These are phyloP conservation scores for Neodidymelliopsis sp. DNA, from an alignment of 2,329 filamentous ascomycete genomes.

Conservation along the genomic window DNA sequence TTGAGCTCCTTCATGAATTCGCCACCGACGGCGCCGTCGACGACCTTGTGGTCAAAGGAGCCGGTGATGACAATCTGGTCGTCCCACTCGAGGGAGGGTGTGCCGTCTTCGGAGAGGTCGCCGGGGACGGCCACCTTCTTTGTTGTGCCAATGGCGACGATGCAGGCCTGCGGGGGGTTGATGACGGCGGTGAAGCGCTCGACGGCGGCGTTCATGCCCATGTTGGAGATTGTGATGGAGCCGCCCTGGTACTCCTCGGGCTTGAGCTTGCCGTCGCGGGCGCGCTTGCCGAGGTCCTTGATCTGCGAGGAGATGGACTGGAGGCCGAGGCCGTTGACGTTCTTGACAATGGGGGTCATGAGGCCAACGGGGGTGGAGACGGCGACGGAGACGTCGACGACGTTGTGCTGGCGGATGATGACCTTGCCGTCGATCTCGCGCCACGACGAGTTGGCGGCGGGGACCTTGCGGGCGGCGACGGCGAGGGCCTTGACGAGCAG, in stretches of 20 bases:
- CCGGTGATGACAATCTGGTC: constrained; percentile 95
- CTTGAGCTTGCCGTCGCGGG: constrained; percentile 97
- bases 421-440: constrained; percentile 74
- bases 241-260: constrained; percentile 99
- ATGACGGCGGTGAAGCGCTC: constrained; percentile 98
- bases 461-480: constrained; percentile 89
- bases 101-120: constrained; percentile 80
- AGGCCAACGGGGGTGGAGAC: constrained; percentile 92
- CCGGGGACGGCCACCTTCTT: constrained; percentile 92
- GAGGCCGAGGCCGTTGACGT: constrained; percentile 85
- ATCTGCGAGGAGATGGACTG: constrained; percentile 86
- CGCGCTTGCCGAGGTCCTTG: constrained; percentile 97
- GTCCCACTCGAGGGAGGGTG: constrained; percentile 80
- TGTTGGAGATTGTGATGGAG: constrained; percentile 99
- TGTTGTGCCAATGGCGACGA: constrained; percentile 92
- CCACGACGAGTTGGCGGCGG: constrained; percentile 96
- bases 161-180: constrained; percentile 96
- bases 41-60: constrained; percentile 99
- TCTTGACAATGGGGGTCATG: constrained; percentile 96
- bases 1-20: constrained; percentile 98
- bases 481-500: constrained; percentile 97
- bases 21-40: constrained; percentile 93
- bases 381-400: constrained; percentile 92
- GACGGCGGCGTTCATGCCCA: constrained; percentile 98
- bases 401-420: constrained; percentile 90